Percentiles rank a stretch among this genome's conserved stretches.
These are phyloP conservation scores for Paragyromitra xinjiangensis DNA, from an alignment of 495 filamentous ascomycete species.

Conservation along the genomic window DNA sequence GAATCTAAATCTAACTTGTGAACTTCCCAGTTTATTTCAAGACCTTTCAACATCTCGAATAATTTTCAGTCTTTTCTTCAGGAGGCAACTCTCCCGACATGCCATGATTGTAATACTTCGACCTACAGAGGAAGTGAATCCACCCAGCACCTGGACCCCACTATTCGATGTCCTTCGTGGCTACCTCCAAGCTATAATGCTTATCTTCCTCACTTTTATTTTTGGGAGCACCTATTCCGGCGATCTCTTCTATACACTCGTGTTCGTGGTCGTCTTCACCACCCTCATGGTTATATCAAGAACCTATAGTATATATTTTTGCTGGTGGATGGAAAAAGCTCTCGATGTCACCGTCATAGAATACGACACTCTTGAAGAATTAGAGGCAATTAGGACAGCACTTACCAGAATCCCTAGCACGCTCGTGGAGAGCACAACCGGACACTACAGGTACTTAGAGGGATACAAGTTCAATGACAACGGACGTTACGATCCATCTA, in stretches of 20 bases:
- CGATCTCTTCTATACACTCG: background rate
- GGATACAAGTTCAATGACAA: background rate
- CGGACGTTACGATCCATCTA: background rate
- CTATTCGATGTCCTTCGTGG: background rate
- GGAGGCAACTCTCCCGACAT: background rate
- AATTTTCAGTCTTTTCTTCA: no score
- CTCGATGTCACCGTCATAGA: slow-evolving; percentile 25
- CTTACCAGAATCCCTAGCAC: background rate
- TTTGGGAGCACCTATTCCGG: slow-evolving; percentile 11
- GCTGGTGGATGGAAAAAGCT: slow-evolving; percentile 7
- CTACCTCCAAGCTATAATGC: background rate
- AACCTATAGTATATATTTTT: slow-evolving; percentile 3
- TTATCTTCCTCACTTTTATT: slow-evolving; percentile 6
- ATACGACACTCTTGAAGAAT: background rate
- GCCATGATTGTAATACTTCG: slow-evolving; percentile 19
- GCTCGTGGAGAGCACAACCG: slow-evolving; percentile 9
- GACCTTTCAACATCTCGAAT: no score
- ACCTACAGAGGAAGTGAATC: background rate
- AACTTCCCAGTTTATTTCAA: no score
- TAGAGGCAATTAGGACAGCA: background rate
- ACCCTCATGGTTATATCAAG: slow-evolving; percentile 8
- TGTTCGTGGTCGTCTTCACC: slow-evolving; percentile 5
- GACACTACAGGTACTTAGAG: slow-evolving; percentile 3
- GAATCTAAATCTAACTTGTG: no score
- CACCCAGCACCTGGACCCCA: no score